phyloP scores from a whole-genome alignment of 257 asterid genomes.

The Scutellaria minor region DNA sequence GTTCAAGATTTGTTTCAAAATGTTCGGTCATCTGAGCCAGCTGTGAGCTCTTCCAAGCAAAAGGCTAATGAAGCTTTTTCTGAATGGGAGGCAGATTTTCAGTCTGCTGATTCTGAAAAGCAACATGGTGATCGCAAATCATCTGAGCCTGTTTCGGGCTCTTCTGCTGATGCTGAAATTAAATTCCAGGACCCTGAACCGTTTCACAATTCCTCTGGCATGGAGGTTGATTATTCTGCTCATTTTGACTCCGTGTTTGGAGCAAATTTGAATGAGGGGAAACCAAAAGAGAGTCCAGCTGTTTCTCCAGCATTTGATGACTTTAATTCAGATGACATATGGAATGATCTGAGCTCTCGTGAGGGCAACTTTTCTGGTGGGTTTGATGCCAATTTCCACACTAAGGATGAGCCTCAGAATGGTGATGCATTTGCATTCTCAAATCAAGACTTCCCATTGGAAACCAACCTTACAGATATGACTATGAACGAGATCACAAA shows the following conservation, averaged over 20 bases:
- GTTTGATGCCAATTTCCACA: slow-evolving; percentile 43
- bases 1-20: slow-evolving; percentile 57
- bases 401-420: slow-evolving; percentile 42
- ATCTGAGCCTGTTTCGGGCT: slow-evolving; percentile 39
- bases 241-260: slow-evolving; percentile 74
- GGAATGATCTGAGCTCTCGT: slow-evolving; percentile 51
- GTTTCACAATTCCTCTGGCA: slow-evolving; percentile 31
- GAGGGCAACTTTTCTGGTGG: slow-evolving; percentile 40
- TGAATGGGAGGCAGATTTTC: slow-evolving; percentile 89
- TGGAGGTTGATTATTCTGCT: slow-evolving; percentile 60
- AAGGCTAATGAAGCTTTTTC: slow-evolving; percentile 46
- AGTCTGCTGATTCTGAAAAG: slow-evolving; percentile 52
- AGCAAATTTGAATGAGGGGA: slow-evolving; percentile 42
- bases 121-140: slow-evolving; percentile 38
- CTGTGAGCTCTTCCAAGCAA: slow-evolving; percentile 43
- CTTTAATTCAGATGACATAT: slow-evolving; percentile 57
- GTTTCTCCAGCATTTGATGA: slow-evolving; percentile 54
- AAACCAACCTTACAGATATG: slow-evolving; percentile 38
- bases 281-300: slow-evolving; percentile 39
- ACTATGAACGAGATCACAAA: slow-evolving; percentile 34
- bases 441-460: slow-evolving; percentile 52
- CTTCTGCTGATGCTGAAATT: slow-evolving; percentile 41
- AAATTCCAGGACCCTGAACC: slow-evolving; percentile 39
- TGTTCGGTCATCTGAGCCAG: slow-evolving; percentile 49
- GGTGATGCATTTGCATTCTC: slow-evolving; percentile 34